These are phyloP conservation scores for Diaporthe sp. DNA, from an alignment of 2,329 filamentous ascomycete genomes.

Conservation along the genomic window DNA sequence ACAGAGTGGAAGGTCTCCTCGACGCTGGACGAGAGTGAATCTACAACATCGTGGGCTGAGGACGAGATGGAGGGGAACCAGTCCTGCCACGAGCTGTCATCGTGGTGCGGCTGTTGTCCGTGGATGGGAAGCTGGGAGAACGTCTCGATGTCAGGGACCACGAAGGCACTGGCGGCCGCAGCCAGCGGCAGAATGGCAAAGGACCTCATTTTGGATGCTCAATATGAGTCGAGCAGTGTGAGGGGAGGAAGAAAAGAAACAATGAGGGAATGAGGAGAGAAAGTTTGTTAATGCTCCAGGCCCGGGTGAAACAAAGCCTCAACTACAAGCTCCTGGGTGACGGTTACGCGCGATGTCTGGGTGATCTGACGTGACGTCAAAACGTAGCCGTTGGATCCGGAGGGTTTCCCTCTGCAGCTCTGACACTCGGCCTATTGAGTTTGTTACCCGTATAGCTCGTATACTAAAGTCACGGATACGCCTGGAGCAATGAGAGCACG, in stretches of 20 bases:
- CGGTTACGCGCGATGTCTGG: constrained; percentile 4
- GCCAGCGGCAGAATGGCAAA: constrained; percentile 35
- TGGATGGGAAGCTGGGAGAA: constrained; percentile 36
- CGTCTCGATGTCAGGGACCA: constrained; percentile 37
- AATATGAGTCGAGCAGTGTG: not conserved
- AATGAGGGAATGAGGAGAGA: not conserved
- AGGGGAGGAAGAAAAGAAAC: not conserved
- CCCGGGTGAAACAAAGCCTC: constrained; percentile 11
- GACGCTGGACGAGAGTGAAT: constrained; percentile 31
- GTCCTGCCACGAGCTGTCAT: constrained; percentile 34
- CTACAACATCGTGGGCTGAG: constrained; percentile 31
- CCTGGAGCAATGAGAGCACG: not conserved
- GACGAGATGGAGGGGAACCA: constrained; percentile 34
- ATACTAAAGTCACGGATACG: not conserved
- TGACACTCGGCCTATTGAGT: not conserved
- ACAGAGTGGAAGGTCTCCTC: constrained; percentile 34
- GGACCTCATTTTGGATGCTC: constrained; percentile 38
- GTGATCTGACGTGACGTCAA: constrained; percentile 33
- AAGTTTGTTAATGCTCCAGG: not conserved
- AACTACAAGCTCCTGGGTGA: not conserved
- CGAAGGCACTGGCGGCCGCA: constrained; percentile 38
- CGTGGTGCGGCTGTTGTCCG: constrained; percentile 29
- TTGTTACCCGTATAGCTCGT: not conserved
- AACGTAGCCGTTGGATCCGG: constrained; percentile 16
- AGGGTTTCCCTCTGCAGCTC: not conserved